Evolutionary conservation across 202 grass and related monocot genomes (phyloP), one percentile per base, ranked within the genome.

Genomic region (Setaria viridis): DNA sequence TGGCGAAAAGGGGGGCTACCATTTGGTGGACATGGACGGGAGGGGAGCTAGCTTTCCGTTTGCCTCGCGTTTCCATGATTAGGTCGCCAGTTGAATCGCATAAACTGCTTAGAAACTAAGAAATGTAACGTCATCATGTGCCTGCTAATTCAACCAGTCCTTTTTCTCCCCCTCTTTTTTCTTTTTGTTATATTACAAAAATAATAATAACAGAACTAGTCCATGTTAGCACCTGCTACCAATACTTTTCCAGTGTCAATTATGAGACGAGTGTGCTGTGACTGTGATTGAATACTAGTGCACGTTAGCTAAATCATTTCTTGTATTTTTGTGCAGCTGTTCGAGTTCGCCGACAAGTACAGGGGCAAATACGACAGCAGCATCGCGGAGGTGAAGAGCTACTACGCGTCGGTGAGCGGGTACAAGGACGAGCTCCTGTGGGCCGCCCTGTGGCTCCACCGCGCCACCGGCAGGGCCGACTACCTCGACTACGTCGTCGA

Each of bases 361-460:
- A 85, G 95, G 70, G 95, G 93, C 0, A 87, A 90, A 42, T 98
- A 98, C 59, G 95, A 98, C 55, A 88, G 89, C 78, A 98, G 95
- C 84, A 94, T 98, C 35, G 82, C 79, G 17, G 95, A 91, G 67
- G 95, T 93, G 83, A 98, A 94, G 95, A 92, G 88, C 76, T 98
- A 98, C 86, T 98, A 98, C 62, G 91, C 89, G 53, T 98, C 95
- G 39, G 86, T 95, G 77, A 98, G 95, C 71, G 95, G 95, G 14
- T 98, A 98, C 86, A 88, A 91, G 78, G 95, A 98, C 37, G 95
- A 98, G 89, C 88, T 98, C 20, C 88, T 98, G 14, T 98, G 95
- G 95, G 95, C 93, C 11, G 95, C 95, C 47, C 81, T 98, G 3
- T 98, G 95, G 95, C 90, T 98, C 53, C 95, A 98, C 82, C 86